Evolutionary conservation across 2,329 filamentous ascomycete species (phyloP).

Genomic region (Ophiognomonia clavigignenti-juglandacearum): DNA sequence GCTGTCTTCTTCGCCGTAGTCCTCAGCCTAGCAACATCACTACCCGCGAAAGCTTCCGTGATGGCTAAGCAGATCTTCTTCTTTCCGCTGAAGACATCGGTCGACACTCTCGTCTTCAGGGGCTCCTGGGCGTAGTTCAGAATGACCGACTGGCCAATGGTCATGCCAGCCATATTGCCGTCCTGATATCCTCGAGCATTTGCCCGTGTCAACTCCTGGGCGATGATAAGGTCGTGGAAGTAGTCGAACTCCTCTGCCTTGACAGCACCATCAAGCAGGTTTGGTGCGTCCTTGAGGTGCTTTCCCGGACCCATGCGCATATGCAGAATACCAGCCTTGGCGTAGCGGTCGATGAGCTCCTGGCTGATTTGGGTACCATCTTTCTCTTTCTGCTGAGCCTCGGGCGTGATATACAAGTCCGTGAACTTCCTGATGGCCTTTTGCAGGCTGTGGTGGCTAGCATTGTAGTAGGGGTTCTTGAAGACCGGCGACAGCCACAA

Average conservation of each 20-base stretch:
- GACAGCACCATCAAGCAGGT: constrained; percentile 63
- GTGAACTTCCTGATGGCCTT: constrained; percentile 68
- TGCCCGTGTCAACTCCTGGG: constrained; percentile 66
- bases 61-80: constrained; percentile 89
- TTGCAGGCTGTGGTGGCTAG: constrained; percentile 65
- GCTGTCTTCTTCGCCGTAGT: constrained; percentile 74
- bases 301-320: constrained; percentile 82
- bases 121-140: constrained; percentile 67
- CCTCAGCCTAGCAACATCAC: constrained; percentile 72
- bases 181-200: constrained; percentile 80
- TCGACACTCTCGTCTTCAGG: constrained; percentile 61
- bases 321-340: constrained; percentile 66
- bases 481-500: constrained; percentile 75
- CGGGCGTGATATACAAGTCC: constrained; percentile 65
- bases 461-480: constrained; percentile 75
- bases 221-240: constrained; percentile 75
- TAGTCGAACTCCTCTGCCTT: constrained; percentile 81
- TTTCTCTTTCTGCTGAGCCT: constrained; percentile 70
- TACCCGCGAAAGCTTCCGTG: constrained; percentile 83
- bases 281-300: constrained; percentile 61
- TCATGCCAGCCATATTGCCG: constrained; percentile 83
- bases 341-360: constrained; percentile 73
- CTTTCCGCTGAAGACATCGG: constrained; percentile 71
- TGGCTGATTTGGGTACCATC: constrained; percentile 68
- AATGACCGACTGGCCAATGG: constrained; percentile 74